Conservation (phyloP, 176 grass and related monocot genomes). For the Alopecurus myosuroides region DNA sequence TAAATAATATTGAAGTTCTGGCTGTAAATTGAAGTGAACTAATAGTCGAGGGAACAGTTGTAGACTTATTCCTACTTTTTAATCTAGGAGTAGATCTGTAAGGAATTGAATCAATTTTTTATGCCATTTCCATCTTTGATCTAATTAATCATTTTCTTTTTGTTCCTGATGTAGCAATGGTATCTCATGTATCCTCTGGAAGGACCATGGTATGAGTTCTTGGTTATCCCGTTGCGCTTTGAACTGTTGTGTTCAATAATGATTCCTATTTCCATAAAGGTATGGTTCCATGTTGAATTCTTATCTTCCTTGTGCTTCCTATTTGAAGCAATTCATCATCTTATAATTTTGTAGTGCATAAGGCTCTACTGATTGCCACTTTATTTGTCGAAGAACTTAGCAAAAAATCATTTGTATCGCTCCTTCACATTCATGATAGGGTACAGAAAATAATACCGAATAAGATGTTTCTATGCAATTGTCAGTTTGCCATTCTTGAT, state of each 20-base stretch:
- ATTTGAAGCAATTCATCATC: constrained; percentile 4
- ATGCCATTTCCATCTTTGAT: constrained; percentile 20
- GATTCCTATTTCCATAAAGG: constrained; percentile 99
- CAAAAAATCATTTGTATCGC: neutral
- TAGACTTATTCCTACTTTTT: neutral
- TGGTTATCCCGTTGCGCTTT: constrained; percentile 82
- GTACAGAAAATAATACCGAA: neutral
- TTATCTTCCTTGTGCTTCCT: constrained; percentile 12
- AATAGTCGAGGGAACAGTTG: neutral
- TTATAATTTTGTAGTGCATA: constrained; percentile 4
- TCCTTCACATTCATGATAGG: neutral
- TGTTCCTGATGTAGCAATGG: constrained; percentile 61
- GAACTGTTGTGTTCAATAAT: constrained; percentile 97
- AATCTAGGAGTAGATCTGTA: neutral
- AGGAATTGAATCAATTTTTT: neutral
- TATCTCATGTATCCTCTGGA: constrained; percentile 71
- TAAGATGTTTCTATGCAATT: constrained; percentile 3
- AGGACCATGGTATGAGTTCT: constrained; percentile 76
- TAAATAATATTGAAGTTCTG: neutral
- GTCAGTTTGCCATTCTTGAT: neutral
- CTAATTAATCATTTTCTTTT: constrained; percentile 6
- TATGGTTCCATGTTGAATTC: constrained; percentile 25
- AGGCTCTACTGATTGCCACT: neutral
- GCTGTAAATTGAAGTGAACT: neutral
- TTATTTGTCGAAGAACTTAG: constrained; percentile 9